These are phyloP conservation scores for Daphne laureola DNA, from an alignment of 441 rosid species.

Conservation along the genomic window DNA sequence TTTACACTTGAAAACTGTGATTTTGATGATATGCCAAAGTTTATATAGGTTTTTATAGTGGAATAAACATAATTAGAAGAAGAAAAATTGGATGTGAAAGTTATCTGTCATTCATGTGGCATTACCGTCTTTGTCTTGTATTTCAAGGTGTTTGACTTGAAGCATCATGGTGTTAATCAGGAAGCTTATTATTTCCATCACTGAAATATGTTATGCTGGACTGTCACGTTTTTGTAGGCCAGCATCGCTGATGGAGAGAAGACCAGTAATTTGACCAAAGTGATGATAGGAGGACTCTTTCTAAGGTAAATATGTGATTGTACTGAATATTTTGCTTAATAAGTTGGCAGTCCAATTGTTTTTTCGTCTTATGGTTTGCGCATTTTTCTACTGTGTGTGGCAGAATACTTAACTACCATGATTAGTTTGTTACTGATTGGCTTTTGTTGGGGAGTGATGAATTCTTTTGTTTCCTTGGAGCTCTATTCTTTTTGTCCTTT, in stretches of 20 bases:
- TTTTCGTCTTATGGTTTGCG: conserved; percentile 5
- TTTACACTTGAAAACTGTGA: too few species aligned
- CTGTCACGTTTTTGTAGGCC: conserved; percentile 49
- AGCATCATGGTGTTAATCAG: conserved; percentile 2
- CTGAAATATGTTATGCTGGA: conserved; percentile 16
- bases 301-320: conserved; percentile 46
- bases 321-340: conserved; percentile 3
- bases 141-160: conserved; percentile 6
- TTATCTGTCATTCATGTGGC: conserved; percentile 4
- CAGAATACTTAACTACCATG: not conserved
- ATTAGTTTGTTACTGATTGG: not conserved
- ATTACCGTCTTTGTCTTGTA: not conserved
- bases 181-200: not conserved
- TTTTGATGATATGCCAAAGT: too few species aligned
- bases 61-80: too few species aligned
- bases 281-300: conserved; percentile 76
- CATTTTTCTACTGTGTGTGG: conserved; percentile 11
- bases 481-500: too few species aligned
- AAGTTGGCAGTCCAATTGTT: conserved; percentile 4
- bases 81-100: conserved; percentile 4
- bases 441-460: too few species aligned
- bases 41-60: too few species aligned
- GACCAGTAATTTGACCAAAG: conserved; percentile 68
- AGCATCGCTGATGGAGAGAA: conserved; percentile 86
- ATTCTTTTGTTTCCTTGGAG: too few species aligned